phyloP scores from a whole-genome alignment of 345 rosid genomes.

The Arabis alpina region DNA sequence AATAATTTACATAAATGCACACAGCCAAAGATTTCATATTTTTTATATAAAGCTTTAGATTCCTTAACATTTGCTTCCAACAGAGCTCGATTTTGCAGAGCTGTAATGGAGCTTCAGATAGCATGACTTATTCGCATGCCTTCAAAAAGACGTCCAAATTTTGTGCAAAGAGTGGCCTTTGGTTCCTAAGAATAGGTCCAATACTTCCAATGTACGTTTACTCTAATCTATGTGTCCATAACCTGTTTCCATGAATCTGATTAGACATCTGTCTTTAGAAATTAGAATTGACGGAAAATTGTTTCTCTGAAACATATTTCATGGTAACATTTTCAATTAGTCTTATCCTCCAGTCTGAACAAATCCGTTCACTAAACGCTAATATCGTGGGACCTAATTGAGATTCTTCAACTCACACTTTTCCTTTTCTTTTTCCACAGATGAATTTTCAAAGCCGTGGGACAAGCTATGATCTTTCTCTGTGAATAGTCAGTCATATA shows the following conservation, averaged over 20 bases:
- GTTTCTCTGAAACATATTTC: too few relatives aligned
- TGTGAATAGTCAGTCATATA: not conserved
- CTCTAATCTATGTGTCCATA: too few relatives aligned
- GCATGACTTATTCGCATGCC: constrained; percentile 91
- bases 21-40: not conserved
- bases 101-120: constrained; percentile 84
- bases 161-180: constrained; percentile 86
- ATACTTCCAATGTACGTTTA: too few relatives aligned
- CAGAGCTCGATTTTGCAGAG: constrained; percentile 91
- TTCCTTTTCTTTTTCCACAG: not conserved
- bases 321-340: too few relatives aligned
- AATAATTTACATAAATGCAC: constrained; percentile 16
- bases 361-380: too few relatives aligned
- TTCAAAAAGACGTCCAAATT: constrained; percentile 82
- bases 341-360: too few relatives aligned
- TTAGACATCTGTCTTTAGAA: too few relatives aligned
- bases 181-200: too few relatives aligned
- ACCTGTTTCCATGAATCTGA: too few relatives aligned
- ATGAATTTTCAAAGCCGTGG: constrained; percentile 12
- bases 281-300: too few relatives aligned
- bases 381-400: too few relatives aligned
- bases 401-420: not conserved
- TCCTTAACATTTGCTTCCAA: constrained; percentile 52
- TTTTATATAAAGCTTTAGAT: not conserved
- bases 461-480: not conserved